Evolutionary conservation across 345 rosid genomes (phyloP).

Genomic region (Melaleuca alternifolia): DNA sequence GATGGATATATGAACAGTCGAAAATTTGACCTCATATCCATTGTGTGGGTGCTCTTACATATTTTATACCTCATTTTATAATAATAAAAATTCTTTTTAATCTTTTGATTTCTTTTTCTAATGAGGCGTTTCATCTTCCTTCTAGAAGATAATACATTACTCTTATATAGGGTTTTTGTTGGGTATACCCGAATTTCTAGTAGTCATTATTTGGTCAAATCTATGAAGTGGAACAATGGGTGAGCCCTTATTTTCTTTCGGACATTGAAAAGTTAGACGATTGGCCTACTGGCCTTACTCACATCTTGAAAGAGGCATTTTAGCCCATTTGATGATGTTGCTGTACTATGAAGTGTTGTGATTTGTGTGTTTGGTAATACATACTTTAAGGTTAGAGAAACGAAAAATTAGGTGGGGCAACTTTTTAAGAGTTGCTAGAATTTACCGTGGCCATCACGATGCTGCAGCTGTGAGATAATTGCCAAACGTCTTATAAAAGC

Average conservation of each 20-base stretch:
- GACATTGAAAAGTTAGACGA: neutral
- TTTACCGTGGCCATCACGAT: neutral
- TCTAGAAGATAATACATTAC: neutral
- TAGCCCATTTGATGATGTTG: neutral
- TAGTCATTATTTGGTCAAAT: neutral
- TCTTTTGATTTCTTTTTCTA: neutral
- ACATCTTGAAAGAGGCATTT: neutral
- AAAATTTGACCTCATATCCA: neutral
- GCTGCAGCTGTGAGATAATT: neutral
- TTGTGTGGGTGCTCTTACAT: neutral
- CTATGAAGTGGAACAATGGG: neutral
- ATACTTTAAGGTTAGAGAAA: fast-evolving
- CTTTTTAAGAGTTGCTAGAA: neutral
- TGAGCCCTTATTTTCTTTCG: neutral
- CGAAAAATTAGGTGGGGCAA: neutral
- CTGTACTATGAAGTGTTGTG: neutral
- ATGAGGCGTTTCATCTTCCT: neutral
- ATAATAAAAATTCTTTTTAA: neutral
- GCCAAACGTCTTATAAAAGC: neutral
- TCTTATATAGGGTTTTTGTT: neutral
- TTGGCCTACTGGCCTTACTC: neutral
- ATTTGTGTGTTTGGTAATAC: neutral
- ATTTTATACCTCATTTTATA: neutral
- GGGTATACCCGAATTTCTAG: neutral
- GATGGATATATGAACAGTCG: neutral